phyloP scores from a whole-genome alignment of 345 rosid species.

The Syzygium aromaticum region DNA sequence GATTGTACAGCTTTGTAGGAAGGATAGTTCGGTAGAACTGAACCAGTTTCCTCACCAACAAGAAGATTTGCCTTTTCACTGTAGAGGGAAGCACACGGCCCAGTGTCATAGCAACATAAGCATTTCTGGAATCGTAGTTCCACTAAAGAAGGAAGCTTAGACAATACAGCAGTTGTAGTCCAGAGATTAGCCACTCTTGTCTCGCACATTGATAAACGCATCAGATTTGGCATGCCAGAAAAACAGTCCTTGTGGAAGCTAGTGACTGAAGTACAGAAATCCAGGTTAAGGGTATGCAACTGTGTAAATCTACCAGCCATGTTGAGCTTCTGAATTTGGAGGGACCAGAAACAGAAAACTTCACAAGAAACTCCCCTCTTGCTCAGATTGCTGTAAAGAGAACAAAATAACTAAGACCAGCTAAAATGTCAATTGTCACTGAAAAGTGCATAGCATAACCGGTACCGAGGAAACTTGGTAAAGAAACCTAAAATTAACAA shows the following conservation, averaged over 20 bases:
- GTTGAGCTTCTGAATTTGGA: constrained; percentile 21
- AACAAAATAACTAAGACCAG: not conserved
- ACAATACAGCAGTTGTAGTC: constrained; percentile 33
- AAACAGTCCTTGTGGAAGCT: constrained; percentile 45
- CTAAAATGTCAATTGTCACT: not conserved
- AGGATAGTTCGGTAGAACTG: not conserved
- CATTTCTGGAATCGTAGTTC: constrained; percentile 48
- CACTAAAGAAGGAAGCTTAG: constrained; percentile 32
- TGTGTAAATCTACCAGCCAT: constrained; percentile 33
- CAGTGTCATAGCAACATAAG: constrained; percentile 37
- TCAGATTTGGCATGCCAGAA: constrained; percentile 46
- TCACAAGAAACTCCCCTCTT: constrained; percentile 26
- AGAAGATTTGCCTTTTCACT: constrained; percentile 6
- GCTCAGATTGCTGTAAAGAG: constrained; percentile 25
- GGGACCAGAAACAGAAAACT: constrained; percentile 22
- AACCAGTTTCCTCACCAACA: not conserved
- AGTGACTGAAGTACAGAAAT: constrained; percentile 38
- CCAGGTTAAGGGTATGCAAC: constrained; percentile 35
- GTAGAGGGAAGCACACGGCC: constrained; percentile 27
- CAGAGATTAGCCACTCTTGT: constrained; percentile 47
- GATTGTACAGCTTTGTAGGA: not conserved
- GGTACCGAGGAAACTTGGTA: not conserved
- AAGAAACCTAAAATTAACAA: not conserved
- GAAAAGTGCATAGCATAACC: not conserved
- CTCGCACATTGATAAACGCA: constrained; percentile 44